These are phyloP conservation scores for Eucalyptus curtisii DNA, from an alignment of 345 rosid species.

Conservation along the genomic window DNA sequence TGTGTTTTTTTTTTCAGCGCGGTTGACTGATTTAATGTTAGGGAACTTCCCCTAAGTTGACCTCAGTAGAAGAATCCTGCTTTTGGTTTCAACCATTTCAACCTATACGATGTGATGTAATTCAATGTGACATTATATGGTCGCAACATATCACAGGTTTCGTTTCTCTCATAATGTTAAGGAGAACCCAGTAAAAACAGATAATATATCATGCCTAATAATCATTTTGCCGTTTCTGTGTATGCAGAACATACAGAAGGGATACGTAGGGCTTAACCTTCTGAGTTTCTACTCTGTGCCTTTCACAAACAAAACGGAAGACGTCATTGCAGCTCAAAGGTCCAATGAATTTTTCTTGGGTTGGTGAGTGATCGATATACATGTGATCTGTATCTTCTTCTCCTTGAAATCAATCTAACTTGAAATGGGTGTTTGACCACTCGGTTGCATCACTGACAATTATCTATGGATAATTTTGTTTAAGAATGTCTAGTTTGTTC, in stretches of 20 bases:
- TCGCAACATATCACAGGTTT: background rate
- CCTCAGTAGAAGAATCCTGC: background rate
- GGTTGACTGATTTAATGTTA: background rate
- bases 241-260: slow-evolving; percentile 24
- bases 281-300: slow-evolving; percentile 7
- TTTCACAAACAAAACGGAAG: slow-evolving; percentile 17
- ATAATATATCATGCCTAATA: background rate
- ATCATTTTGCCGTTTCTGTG: background rate
- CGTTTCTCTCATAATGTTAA: background rate
- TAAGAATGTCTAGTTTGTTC: background rate
- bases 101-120: background rate
- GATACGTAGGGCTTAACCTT: slow-evolving; percentile 21
- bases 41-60: background rate
- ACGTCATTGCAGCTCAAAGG: slow-evolving; percentile 20
- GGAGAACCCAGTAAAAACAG: background rate
- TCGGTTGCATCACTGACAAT: background rate
- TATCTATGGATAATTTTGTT: background rate
- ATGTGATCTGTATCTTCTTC: background rate
- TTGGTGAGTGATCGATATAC: slow-evolving; percentile 14
- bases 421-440: background rate
- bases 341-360: slow-evolving; percentile 21
- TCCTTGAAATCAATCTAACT: background rate
- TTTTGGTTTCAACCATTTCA: background rate
- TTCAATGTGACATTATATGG: background rate
- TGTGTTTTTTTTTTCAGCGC: too few species aligned